These are phyloP conservation scores for Schoenoplectus triqueter DNA, from an alignment of 202 grass and related monocot species.

Conservation along the genomic window DNA sequence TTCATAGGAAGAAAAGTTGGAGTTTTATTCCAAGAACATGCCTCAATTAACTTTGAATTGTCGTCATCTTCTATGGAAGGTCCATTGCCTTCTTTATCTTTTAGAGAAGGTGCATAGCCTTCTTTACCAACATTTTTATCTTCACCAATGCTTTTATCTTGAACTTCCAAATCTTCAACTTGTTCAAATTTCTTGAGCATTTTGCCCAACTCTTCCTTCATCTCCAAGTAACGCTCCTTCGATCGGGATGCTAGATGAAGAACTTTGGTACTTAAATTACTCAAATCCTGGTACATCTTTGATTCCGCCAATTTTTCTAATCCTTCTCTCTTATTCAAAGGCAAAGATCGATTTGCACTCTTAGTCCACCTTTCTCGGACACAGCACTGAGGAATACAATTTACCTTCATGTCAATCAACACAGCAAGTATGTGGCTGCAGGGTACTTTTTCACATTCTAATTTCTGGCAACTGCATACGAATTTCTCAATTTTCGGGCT, in stretches of 20 bases:
- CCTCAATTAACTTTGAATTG: not conserved
- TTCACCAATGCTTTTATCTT: not conserved
- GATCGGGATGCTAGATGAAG: constrained; percentile 8
- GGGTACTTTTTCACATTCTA: constrained; percentile 26
- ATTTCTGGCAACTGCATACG: constrained; percentile 25
- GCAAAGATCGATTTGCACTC: constrained; percentile 5
- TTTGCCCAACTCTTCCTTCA: constrained; percentile 6
- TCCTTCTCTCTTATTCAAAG: not conserved
- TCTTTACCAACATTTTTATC: constrained; percentile 9
- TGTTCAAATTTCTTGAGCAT: constrained; percentile 27
- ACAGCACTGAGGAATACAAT: constrained; percentile 34
- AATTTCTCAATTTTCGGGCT: constrained; percentile 29
- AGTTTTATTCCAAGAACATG: not conserved
- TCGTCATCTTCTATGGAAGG: constrained; percentile 4
- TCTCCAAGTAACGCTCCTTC: not conserved
- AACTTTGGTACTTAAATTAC: constrained; percentile 15
- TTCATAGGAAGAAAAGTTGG: not conserved
- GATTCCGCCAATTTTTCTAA: not conserved
- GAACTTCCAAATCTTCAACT: constrained; percentile 24
- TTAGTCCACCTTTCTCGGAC: constrained; percentile 24
- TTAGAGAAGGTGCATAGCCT: not conserved
- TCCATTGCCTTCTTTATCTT: constrained; percentile 2
- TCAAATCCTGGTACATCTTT: constrained; percentile 20
- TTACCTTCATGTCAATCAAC: constrained; percentile 33
- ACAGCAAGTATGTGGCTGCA: constrained; percentile 31